Evolutionary conservation across 768 basidiomycete species (phyloP), one percentile per base, ranked within the genome.

Genomic region (Calocera viscosa): DNA sequence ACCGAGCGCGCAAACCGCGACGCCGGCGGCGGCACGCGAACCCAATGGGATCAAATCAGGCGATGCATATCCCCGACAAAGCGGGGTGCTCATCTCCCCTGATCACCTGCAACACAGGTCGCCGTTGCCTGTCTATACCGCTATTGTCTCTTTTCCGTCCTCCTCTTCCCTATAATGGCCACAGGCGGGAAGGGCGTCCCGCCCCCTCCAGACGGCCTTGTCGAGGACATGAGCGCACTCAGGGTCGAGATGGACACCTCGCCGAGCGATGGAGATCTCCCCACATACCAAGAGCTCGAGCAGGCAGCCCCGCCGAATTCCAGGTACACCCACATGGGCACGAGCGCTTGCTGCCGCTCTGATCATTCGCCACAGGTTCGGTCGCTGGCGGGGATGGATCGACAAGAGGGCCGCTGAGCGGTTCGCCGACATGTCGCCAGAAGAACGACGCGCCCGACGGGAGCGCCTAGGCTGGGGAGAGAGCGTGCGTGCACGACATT

Each of bases 331-430:
- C 33, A 43, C 38, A 16, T 39, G 32, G 66, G 43, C n/a, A 22
- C 68, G 63, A 49, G 64, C 19, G 64, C 35, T 67, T 68, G 67
- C 69, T 16, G 67, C 26, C n/a, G 32, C 49, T 26, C 26, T 38
- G 63, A 24, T 19, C 32, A 2, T n/a, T 49, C 43, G 19, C 39
- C 30, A 49, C 71, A 92, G 90, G 72, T 92, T 92, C 71, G 90
- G 90, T 22, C 80, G 90, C 67, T 93, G 90, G 90, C 83, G 82
- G 73, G 84, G 85, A 5, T 93, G 90, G 90, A 88, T 93, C 66
- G 90, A 93, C 78, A 93, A 92, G 76, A 82, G 90, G 90, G 87
- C 70, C 63, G 77, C 69, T 3, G 2, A 1, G 17, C 12, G 24
- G 28, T 26, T 68, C 43, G 38, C 49, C 16, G 17, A 28, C 19